Percentiles rank a stretch among this genome's conserved stretches.
These are phyloP conservation scores for Nigrospora osmanthi DNA, from an alignment of 2,329 filamentous ascomycete genomes.

Conservation along the genomic window DNA sequence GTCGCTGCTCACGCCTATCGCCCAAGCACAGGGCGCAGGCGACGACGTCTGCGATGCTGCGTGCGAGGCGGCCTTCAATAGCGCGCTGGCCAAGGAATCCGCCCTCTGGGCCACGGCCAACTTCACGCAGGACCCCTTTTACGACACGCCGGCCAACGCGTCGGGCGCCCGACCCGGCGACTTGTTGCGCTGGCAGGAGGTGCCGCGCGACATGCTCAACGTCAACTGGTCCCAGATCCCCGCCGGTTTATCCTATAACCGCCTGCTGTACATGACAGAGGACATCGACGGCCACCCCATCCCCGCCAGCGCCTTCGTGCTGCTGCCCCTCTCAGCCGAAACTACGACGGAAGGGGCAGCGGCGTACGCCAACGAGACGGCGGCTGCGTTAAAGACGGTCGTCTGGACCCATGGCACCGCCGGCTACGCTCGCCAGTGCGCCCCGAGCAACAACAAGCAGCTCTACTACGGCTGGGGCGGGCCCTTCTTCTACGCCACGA, in stretches of 20 bases:
- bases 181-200: constrained; percentile 8
- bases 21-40: too few relatives aligned
- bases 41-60: background rate
- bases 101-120: constrained; percentile 3
- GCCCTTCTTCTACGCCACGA: constrained; percentile 9
- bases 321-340: constrained; percentile 4
- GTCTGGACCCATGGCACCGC: constrained; percentile 18
- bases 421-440: constrained; percentile 10
- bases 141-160: constrained; percentile 6
- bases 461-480: constrained; percentile 14
- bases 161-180: constrained; percentile 7
- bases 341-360: background rate
- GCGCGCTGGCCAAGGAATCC: background rate
- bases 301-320: constrained; percentile 7
- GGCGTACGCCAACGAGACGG: background rate
- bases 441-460: constrained; percentile 12
- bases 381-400: constrained; percentile 3
- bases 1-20: too few relatives aligned
- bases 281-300: constrained; percentile 8
- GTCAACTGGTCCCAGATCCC: constrained; percentile 9
- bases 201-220: constrained; percentile 1
- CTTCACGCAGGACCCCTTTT: constrained; percentile 6
- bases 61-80: constrained; percentile 3
- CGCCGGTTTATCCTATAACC: constrained; percentile 4
- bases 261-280: constrained; percentile 10